Percentiles rank a stretch among this genome's conserved stretches.
Conservation (phyloP, 306 rosid genomes). For the Castanea sativa region DNA sequence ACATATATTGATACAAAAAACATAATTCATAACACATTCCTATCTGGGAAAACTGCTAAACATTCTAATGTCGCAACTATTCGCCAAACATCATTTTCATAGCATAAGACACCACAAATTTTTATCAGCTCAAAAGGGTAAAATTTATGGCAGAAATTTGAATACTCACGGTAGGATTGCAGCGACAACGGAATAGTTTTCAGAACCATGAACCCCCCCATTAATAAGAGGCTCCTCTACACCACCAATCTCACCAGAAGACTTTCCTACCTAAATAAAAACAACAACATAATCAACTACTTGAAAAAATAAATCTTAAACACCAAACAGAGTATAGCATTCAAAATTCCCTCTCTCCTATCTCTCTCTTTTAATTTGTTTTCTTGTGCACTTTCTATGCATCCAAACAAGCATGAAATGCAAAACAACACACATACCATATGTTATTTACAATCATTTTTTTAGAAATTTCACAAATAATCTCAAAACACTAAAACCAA, state of each 20-base stretch:
- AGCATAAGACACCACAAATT: background rate
- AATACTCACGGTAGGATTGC: conserved; percentile 84
- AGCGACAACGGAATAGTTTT: conserved; percentile 53
- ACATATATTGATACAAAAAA: background rate
- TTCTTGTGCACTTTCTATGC: background rate
- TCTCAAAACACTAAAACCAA: background rate
- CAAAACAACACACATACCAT: background rate
- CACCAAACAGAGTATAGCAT: background rate
- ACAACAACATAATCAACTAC: conserved; percentile 21
- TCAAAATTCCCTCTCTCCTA: background rate
- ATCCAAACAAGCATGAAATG: background rate
- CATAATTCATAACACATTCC: too few relatives aligned
- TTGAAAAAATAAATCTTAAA: background rate
- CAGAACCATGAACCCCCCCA: conserved; percentile 31
- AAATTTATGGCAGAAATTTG: background rate
- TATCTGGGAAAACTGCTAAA: background rate
- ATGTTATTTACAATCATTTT: background rate
- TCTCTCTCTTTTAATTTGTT: background rate
- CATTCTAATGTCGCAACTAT: background rate
- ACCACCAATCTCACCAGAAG: conserved; percentile 43
- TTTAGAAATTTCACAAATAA: background rate
- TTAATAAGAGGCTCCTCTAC: conserved; percentile 60
- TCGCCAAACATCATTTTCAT: background rate
- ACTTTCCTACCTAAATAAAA: conserved; percentile 42
- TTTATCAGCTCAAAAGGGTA: background rate